phyloP scores from a whole-genome alignment of 2,329 filamentous ascomycete genomes.

The Botrytis pseudocinerea region DNA sequence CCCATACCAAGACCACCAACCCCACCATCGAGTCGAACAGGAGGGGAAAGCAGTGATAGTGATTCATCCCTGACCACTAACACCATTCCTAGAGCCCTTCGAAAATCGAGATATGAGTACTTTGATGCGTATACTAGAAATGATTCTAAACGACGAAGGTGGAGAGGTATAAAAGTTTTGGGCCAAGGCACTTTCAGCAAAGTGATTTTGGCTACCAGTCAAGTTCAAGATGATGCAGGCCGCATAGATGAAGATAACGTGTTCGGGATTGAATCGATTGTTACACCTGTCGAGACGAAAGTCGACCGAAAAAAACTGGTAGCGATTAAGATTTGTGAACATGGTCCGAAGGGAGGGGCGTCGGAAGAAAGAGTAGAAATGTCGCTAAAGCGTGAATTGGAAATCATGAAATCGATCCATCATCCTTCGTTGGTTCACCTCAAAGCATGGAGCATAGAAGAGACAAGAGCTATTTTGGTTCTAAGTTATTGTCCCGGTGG shows the following conservation, averaged over 20 bases:
- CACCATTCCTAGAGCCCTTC: constrained; percentile 40
- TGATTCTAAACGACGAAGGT: constrained; percentile 70
- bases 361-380: constrained; percentile 92
- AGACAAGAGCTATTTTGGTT: constrained; percentile 78
- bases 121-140: constrained; percentile 69
- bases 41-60: constrained; percentile 49
- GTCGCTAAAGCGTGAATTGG: constrained; percentile 89
- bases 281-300: constrained; percentile 42
- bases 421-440: constrained; percentile 90
- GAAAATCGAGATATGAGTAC: constrained; percentile 54
- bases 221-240: constrained; percentile 56
- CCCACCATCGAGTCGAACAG: constrained; percentile 78
- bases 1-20: constrained; percentile 67
- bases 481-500: constrained; percentile 91
- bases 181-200: constrained; percentile 96
- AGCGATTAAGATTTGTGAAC: constrained; percentile 92
- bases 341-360: constrained; percentile 88
- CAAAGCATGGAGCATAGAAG: constrained; percentile 86
- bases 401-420: constrained; percentile 84
- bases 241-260: constrained; percentile 42
- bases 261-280: constrained; percentile 35
- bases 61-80: constrained; percentile 51
- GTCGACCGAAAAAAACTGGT: constrained; percentile 78
- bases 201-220: constrained; percentile 85
- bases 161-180: constrained; percentile 76